These are phyloP conservation scores for Gentiana dahurica DNA, from an alignment of 257 asterid genomes.

Conservation along the genomic window DNA sequence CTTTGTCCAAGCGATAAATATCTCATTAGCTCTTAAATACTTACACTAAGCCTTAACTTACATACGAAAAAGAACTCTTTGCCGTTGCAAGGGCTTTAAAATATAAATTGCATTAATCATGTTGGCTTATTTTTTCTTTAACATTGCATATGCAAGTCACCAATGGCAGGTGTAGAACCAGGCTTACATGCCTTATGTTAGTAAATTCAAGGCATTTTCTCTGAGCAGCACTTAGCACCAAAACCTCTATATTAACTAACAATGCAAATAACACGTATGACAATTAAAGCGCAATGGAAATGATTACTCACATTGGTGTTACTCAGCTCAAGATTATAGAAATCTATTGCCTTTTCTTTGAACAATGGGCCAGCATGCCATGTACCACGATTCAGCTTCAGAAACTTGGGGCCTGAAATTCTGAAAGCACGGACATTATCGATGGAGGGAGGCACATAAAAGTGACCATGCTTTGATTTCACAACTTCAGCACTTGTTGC, in stretches of 20 bases:
- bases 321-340: constrained; percentile 76
- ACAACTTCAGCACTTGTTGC: constrained; percentile 12
- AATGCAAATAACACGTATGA: background rate
- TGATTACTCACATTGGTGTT: constrained; percentile 60
- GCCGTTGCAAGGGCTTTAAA: no score
- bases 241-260: background rate
- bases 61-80: no score
- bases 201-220: no score
- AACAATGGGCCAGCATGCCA: constrained; percentile 99
- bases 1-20: no score
- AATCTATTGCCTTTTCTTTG: constrained; percentile 48
- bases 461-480: constrained; percentile 59
- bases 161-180: no score
- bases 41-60: no score
- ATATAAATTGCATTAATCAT: no score
- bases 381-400: constrained; percentile 64
- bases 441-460: constrained; percentile 55
- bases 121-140: no score
- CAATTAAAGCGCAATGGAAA: background rate
- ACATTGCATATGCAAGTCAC: no score
- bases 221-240: no score
- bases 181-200: background rate
- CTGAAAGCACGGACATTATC: constrained; percentile 61
- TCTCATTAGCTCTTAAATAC: no score
- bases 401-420: constrained; percentile 75